phyloP scores from a whole-genome alignment of 2,329 filamentous ascomycete genomes.

The Ramularia endophylla region DNA sequence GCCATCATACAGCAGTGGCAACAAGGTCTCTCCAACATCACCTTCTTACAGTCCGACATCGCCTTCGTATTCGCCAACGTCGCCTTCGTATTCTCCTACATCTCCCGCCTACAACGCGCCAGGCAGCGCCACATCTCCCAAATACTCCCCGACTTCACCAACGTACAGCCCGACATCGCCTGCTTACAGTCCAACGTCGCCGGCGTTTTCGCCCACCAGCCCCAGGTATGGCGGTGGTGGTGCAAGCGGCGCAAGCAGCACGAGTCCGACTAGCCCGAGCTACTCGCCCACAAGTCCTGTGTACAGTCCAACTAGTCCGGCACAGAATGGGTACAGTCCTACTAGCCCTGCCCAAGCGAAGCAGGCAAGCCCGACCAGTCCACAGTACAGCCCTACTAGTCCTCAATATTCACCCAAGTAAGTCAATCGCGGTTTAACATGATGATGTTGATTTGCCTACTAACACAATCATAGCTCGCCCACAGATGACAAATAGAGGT shows the following conservation, averaged over 20 bases:
- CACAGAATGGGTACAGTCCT: slow-evolving; percentile 26
- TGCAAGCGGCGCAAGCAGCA: slow-evolving; percentile 34
- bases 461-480: slow-evolving; percentile 23
- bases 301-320: slow-evolving; percentile 33
- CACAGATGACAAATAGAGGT: slow-evolving; percentile 16
- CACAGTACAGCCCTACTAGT: slow-evolving; percentile 43
- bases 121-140: slow-evolving; percentile 44
- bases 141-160: slow-evolving; percentile 45
- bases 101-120: slow-evolving; percentile 38
- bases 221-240: slow-evolving; percentile 32
- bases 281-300: slow-evolving; percentile 52
- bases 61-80: slow-evolving; percentile 54
- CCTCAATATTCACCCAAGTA: slow-evolving; percentile 45
- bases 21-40: slow-evolving; percentile 40
- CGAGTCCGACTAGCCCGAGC: slow-evolving; percentile 48
- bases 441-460: not conserved
- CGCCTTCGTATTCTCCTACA: slow-evolving; percentile 67
- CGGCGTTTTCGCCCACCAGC: slow-evolving; percentile 47
- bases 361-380: slow-evolving; percentile 17
- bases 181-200: slow-evolving; percentile 55
- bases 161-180: slow-evolving; percentile 51
- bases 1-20: slow-evolving; percentile 26
- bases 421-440: slow-evolving; percentile 22
- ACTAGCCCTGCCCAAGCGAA: slow-evolving; percentile 19
- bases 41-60: slow-evolving; percentile 74